Evolutionary conservation across 1,139 yeast species (phyloP).

Genomic region (Candida sp.): DNA sequence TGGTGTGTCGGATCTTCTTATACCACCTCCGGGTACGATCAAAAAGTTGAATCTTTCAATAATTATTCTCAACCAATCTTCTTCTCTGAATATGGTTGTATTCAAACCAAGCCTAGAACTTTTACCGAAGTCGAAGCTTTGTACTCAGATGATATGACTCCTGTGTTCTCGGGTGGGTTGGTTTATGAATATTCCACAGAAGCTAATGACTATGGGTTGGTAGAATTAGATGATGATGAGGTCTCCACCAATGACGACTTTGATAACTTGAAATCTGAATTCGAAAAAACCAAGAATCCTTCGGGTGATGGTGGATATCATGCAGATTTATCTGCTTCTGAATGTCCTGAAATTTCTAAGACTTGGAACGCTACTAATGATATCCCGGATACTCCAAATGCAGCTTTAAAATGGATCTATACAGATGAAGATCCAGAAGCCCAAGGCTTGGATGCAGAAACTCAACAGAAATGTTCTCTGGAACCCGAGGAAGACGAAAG

Average conservation of each 20-base stretch:
- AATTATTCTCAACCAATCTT: conserved; percentile 53
- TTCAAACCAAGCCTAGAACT: conserved; percentile 43
- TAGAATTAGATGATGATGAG: conserved; percentile 38
- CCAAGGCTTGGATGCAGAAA: conserved; percentile 69
- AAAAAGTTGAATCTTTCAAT: conserved; percentile 40
- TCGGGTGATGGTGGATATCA: conserved; percentile 72
- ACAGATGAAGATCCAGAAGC: conserved; percentile 76
- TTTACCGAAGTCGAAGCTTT: conserved; percentile 64
- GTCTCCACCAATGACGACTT: conserved; percentile 24
- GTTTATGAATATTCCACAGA: conserved; percentile 79
- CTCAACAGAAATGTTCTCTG: conserved; percentile 63
- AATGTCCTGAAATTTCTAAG: conserved; percentile 64
- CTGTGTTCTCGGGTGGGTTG: conserved; percentile 75
- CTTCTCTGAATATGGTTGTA: conserved; percentile 59
- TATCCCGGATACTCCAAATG: conserved; percentile 78
- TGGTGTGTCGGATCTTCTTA: conserved; percentile 61
- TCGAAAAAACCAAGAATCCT: conserved; percentile 50
- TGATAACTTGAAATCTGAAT: conserved; percentile 22
- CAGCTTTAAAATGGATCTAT: conserved; percentile 65
- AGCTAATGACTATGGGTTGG: conserved; percentile 63
- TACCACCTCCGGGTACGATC: conserved; percentile 45
- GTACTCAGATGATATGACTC: conserved; percentile 61
- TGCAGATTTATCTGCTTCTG: conserved; percentile 41
- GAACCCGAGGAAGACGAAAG: conserved; percentile 42
- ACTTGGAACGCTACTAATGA: conserved; percentile 55